Percentiles rank a stretch among this genome's conserved stretches.
Conservation (phyloP, 345 rosid genomes). For the Citrus mangshanensis region DNA sequence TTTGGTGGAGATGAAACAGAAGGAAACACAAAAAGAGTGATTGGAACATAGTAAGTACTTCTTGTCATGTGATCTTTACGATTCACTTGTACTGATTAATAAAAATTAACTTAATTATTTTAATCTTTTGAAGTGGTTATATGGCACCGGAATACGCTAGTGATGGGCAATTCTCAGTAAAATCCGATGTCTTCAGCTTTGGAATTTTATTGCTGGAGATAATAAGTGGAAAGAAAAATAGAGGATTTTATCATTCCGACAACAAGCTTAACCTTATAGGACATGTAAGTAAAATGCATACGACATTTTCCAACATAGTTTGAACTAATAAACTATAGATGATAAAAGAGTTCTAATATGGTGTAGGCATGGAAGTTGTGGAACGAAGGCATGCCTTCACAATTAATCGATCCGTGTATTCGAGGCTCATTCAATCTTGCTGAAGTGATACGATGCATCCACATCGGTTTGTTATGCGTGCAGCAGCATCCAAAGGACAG, state of each 20-base stretch:
- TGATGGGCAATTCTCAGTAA: slow-evolving; percentile 17
- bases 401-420: slow-evolving; percentile 15
- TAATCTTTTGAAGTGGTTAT: too few species aligned
- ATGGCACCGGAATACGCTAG: too few species aligned
- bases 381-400: slow-evolving; percentile 30
- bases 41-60: too few species aligned
- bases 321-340: not conserved
- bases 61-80: too few species aligned
- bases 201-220: slow-evolving; percentile 18
- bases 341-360: not conserved
- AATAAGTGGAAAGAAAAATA: too few species aligned
- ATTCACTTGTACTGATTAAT: too few species aligned
- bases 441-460: slow-evolving; percentile 35
- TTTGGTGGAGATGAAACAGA: not conserved
- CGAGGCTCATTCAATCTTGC: not conserved
- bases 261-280: too few species aligned
- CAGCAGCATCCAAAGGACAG: slow-evolving; percentile 30
- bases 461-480: slow-evolving; percentile 40
- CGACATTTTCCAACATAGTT: not conserved
- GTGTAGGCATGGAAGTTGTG: slow-evolving; percentile 42
- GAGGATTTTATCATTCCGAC: too few species aligned
- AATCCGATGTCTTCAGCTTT: slow-evolving; percentile 43
- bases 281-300: not conserved
- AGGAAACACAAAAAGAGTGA: too few species aligned
- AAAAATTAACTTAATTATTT: too few species aligned